A percentile compares a stretch with the other conserved stretches of the same genome.
Evolutionary conservation across 805 yeast genomes (phyloP).

Genomic region (Lachancea nothofagi): DNA sequence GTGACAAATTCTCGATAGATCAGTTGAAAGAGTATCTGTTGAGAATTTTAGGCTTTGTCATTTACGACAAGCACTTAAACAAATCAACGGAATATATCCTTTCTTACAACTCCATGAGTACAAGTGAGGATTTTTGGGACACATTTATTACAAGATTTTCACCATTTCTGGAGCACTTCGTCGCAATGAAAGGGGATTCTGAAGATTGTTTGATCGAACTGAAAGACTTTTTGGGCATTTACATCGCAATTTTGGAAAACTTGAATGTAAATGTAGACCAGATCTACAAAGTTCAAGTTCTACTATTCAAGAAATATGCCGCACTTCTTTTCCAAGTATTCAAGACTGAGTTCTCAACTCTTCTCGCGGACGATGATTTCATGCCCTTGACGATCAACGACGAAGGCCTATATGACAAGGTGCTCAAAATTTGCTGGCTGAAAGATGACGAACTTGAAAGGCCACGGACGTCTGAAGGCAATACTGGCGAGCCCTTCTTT

Average conservation of each 20-base stretch:
- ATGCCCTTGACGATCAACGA: constrained; percentile 77
- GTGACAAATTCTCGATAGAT: constrained; percentile 19
- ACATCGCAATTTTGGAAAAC: constrained; percentile 71
- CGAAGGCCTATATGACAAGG: constrained; percentile 52
- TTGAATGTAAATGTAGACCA: constrained; percentile 54
- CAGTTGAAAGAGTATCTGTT: constrained; percentile 49
- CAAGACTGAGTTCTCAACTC: constrained; percentile 51
- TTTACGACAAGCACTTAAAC: constrained; percentile 66
- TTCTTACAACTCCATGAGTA: constrained; percentile 49
- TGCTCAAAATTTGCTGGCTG: constrained; percentile 66
- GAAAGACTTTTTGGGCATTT: constrained; percentile 61
- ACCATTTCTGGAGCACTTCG: constrained; percentile 49
- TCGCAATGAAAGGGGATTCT: constrained; percentile 38
- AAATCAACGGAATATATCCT: constrained; percentile 58
- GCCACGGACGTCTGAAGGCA: constrained; percentile 8
- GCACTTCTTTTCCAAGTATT: constrained; percentile 50
- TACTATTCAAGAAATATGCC: constrained; percentile 57
- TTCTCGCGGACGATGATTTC: constrained; percentile 75
- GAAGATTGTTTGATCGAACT: constrained; percentile 46
- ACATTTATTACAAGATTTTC: constrained; percentile 53
- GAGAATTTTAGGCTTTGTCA: constrained; percentile 68
- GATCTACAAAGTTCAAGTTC: constrained; percentile 56
- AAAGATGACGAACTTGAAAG: constrained; percentile 43
- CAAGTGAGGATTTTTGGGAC: constrained; percentile 70
- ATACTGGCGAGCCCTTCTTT: constrained; percentile 40